These are phyloP conservation scores for Lentinula aciculospora DNA, from an alignment of 768 basidiomycete species.

Conservation along the genomic window DNA sequence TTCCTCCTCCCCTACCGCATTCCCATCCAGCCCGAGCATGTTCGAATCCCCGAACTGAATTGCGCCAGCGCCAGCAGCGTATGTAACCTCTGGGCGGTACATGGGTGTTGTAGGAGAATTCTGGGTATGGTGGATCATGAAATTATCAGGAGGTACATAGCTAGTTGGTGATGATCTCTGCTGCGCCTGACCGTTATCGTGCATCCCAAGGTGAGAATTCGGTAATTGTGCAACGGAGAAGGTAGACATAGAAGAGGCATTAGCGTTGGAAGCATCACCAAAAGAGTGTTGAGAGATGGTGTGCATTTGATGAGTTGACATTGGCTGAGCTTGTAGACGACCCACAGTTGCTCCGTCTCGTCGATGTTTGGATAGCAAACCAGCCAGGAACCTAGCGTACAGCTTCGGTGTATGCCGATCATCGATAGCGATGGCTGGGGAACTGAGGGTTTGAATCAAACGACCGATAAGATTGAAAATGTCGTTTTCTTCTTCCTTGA, in stretches of 20 bases:
- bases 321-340: slow-evolving; percentile 46
- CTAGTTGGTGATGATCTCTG: background rate
- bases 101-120: slow-evolving; percentile 29
- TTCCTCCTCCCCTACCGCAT: slow-evolving; percentile 33
- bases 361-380: slow-evolving; percentile 65
- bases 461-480: slow-evolving; percentile 69
- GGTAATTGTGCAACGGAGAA: slow-evolving; percentile 21
- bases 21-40: slow-evolving; percentile 23
- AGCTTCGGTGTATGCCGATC: slow-evolving; percentile 77
- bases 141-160: slow-evolving; percentile 11
- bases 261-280: slow-evolving; percentile 8
- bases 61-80: slow-evolving; percentile 32
- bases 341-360: slow-evolving; percentile 59
- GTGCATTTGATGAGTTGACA: slow-evolving; percentile 23
- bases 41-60: slow-evolving; percentile 38
- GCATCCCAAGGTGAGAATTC: background rate
- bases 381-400: slow-evolving; percentile 74
- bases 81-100: slow-evolving; percentile 43
- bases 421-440: slow-evolving; percentile 72
- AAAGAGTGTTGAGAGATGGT: slow-evolving; percentile 7
- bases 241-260: slow-evolving; percentile 19
- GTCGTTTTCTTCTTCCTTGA: slow-evolving; percentile 58
- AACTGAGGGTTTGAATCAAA: slow-evolving; percentile 64
- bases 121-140: slow-evolving; percentile 1
- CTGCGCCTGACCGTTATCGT: background rate